These are phyloP conservation scores for Olyra latifolia DNA, from an alignment of 176 grass and related monocot genomes.

Conservation along the genomic window DNA sequence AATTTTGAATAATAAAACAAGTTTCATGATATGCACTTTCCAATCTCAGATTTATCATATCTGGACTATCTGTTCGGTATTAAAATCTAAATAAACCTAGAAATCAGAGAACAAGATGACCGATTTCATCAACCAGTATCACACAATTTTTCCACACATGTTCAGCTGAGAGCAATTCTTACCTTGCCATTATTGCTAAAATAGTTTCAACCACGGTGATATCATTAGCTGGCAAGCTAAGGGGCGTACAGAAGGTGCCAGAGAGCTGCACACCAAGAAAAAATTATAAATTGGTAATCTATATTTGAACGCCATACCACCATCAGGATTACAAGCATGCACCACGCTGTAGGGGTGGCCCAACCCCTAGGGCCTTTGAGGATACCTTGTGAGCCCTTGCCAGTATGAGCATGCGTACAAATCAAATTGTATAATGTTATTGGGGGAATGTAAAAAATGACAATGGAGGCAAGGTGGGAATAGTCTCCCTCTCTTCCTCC, in stretches of 20 bases:
- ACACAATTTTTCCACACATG: background rate
- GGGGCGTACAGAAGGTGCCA: constrained; percentile 64
- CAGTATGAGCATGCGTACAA: too few relatives aligned
- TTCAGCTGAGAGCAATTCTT: background rate
- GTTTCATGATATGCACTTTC: background rate
- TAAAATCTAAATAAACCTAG: background rate
- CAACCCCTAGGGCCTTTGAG: too few relatives aligned
- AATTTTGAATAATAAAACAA: background rate
- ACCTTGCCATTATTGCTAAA: constrained; percentile 66
- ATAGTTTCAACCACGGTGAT: constrained; percentile 49
- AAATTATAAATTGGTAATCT: constrained; percentile 31
- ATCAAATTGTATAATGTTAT: too few relatives aligned
- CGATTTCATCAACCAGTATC: background rate
- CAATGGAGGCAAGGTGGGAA: too few relatives aligned
- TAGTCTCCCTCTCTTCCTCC: too few relatives aligned
- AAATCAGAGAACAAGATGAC: background rate
- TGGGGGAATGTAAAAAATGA: too few relatives aligned
- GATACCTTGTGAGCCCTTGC: too few relatives aligned
- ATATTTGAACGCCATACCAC: constrained; percentile 1
- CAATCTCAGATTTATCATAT: background rate
- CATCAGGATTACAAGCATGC: constrained; percentile 15
- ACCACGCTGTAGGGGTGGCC: too few relatives aligned
- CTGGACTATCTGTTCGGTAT: background rate
- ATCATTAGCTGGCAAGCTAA: constrained; percentile 27
- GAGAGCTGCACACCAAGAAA: constrained; percentile 51